A percentile compares a stretch with the other conserved stretches of the same genome.
Evolutionary conservation across 2,329 filamentous ascomycete genomes (phyloP).

Genomic region (Thyridium curvatum): DNA sequence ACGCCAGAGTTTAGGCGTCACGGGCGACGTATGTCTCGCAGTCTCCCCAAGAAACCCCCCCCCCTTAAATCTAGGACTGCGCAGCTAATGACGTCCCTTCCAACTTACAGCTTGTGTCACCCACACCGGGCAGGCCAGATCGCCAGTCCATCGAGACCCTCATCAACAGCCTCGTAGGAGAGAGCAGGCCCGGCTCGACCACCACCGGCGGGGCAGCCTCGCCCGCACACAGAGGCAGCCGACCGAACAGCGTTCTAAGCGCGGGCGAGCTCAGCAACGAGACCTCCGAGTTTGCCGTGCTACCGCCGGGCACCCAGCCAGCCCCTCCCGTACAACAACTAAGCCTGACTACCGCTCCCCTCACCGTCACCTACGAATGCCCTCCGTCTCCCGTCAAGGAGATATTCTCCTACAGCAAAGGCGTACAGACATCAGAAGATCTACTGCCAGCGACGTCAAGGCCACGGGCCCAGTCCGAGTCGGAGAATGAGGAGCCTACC

Average conservation of each 20-base stretch:
- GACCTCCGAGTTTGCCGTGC: conserved; percentile 53
- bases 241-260: conserved; percentile 82
- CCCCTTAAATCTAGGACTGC: too few relatives aligned
- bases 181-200: conserved; percentile 66
- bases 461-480: conserved; percentile 49
- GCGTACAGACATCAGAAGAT: conserved; percentile 81
- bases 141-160: conserved; percentile 77
- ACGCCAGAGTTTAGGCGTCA: conserved; percentile 61
- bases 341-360: conserved; percentile 65
- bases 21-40: conserved; percentile 63
- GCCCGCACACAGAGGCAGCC: conserved; percentile 63
- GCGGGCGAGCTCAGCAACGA: conserved; percentile 74
- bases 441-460: conserved; percentile 53
- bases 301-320: conserved; percentile 29
- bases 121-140: conserved; percentile 57
- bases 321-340: conserved; percentile 44
- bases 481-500: conserved; percentile 57
- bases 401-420: conserved; percentile 94
- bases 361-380: conserved; percentile 75
- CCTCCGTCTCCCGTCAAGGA: conserved; percentile 72
- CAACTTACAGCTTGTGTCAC: conserved; percentile 54
- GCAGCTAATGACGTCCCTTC: too few relatives aligned
- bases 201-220: conserved; percentile 58
- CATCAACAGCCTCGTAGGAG: conserved; percentile 77
- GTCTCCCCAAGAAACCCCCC: too few relatives aligned